phyloP scores from a whole-genome alignment of 495 filamentous ascomycete species.

The Aspergillus olivimuriae region DNA sequence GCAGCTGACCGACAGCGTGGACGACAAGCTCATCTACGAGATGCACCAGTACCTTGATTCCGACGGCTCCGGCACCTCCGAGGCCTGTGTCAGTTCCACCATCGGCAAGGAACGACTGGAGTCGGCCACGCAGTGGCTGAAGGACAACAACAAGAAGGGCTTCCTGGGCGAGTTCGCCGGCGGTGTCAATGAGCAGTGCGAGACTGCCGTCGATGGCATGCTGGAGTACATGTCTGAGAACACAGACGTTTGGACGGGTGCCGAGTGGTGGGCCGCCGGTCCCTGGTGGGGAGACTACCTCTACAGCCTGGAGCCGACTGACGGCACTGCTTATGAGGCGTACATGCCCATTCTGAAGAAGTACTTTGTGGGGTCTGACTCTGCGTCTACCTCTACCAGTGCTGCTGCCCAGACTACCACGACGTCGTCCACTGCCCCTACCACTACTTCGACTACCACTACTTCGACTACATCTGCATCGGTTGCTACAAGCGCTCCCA shows the following conservation, averaged over 20 bases:
- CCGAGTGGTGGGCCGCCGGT: conserved; percentile 64
- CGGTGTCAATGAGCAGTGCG: conserved; percentile 58
- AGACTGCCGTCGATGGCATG: conserved; percentile 58
- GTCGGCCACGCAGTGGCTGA: conserved; percentile 63
- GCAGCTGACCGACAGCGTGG: conserved; percentile 47
- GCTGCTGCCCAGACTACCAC: conserved; percentile 6
- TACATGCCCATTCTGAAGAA: conserved; percentile 29
- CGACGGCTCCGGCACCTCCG: conserved; percentile 56
- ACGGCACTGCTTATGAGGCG: conserved; percentile 43
- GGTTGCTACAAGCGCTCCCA: not conserved
- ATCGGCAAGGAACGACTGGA: conserved; percentile 59
- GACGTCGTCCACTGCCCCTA: not conserved
- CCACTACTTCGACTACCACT: not conserved
- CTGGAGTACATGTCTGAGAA: conserved; percentile 52
- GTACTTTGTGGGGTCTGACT: conserved; percentile 21
- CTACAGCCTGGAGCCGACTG: conserved; percentile 53
- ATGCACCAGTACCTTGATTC: conserved; percentile 47
- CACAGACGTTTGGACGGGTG: conserved; percentile 65
- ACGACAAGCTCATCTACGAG: conserved; percentile 55
- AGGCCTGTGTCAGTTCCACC: conserved; percentile 52
- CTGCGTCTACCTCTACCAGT: conserved; percentile 2
- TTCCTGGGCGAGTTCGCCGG: conserved; percentile 69
- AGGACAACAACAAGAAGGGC: conserved; percentile 58
- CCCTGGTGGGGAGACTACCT: conserved; percentile 55
- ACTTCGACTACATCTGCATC: not conserved